These are phyloP conservation scores for Komagataella kurtzmanii DNA, from an alignment of 805 yeast species.

Conservation along the genomic window DNA sequence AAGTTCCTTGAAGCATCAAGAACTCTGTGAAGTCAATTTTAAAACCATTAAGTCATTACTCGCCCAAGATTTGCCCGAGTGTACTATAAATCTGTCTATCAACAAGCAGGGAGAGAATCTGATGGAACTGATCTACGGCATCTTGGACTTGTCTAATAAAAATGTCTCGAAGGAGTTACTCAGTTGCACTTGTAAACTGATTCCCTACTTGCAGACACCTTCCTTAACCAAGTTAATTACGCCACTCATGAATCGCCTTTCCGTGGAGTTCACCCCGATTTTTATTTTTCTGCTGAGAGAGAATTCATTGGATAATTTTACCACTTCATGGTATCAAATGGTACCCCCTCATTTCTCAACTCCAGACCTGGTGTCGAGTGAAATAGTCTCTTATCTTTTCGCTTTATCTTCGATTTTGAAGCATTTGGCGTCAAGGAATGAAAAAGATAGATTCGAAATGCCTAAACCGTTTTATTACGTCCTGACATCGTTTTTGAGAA, in stretches of 20 bases:
- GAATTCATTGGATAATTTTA: not conserved
- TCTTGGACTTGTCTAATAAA: slow-evolving; percentile 4
- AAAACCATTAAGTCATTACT: slow-evolving; percentile 13
- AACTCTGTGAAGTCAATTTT: slow-evolving; percentile 12
- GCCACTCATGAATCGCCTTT: slow-evolving; percentile 12
- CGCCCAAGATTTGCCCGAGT: slow-evolving; percentile 7
- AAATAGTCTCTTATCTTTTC: slow-evolving; percentile 13
- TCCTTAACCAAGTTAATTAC: slow-evolving; percentile 6
- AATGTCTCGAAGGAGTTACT: slow-evolving; percentile 6
- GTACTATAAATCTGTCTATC: slow-evolving; percentile 5
- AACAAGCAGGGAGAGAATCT: slow-evolving; percentile 6
- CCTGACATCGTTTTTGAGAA: slow-evolving; percentile 11
- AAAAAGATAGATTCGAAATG: not conserved
- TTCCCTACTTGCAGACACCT: slow-evolving; percentile 11
- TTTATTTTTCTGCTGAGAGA: slow-evolving; percentile 7
- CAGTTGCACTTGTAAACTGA: slow-evolving; percentile 10
- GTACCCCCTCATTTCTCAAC: slow-evolving; percentile 11
- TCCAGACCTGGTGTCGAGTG: slow-evolving; percentile 7
- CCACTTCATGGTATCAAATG: not conserved
- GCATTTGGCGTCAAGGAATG: slow-evolving; percentile 1
- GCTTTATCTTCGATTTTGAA: slow-evolving; percentile 12
- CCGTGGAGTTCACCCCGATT: slow-evolving; percentile 10
- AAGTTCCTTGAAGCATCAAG: slow-evolving; percentile 9
- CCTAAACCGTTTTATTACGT: slow-evolving; percentile 15
- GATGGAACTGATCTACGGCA: slow-evolving; percentile 5